Evolutionary conservation across 495 filamentous ascomycete genomes (phyloP).

Genomic region (Aspergillus saccharolyticus): DNA sequence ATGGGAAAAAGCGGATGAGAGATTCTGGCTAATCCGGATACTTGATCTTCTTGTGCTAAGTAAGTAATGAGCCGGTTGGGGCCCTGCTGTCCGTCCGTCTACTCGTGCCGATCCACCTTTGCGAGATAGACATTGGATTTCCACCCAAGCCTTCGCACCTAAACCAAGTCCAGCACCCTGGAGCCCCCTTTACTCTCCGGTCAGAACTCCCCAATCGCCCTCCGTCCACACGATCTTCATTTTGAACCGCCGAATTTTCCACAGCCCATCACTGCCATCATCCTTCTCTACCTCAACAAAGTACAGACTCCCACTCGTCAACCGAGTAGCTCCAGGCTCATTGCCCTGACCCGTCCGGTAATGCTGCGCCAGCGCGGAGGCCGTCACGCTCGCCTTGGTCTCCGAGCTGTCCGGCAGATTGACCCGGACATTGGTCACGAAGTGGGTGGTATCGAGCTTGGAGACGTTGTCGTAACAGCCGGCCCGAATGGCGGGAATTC

Average conservation of each 20-base stretch:
- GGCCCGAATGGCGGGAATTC: conserved; percentile 16
- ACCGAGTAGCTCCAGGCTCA: conserved; percentile 6
- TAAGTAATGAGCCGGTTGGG: no score
- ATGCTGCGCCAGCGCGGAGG: conserved; percentile 26
- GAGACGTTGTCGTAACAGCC: conserved; percentile 15
- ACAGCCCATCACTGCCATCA: conserved; percentile 19
- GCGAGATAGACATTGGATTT: no score
- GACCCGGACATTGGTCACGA: conserved; percentile 27
- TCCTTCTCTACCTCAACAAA: conserved; percentile 23
- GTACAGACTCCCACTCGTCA: conserved; percentile 21
- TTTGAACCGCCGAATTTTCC: conserved; percentile 24
- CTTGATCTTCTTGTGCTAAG: no score
- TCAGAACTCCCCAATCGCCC: conserved; percentile 18
- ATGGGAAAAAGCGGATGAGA: no score
- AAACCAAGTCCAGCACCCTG: no score
- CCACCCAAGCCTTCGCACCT: no score
- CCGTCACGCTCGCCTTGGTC: conserved; percentile 17
- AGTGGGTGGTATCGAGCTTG: conserved; percentile 31
- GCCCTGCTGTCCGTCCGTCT: no score
- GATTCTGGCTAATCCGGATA: no score
- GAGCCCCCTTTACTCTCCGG: background rate
- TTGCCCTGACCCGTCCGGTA: conserved; percentile 19
- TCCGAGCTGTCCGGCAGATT: conserved; percentile 18
- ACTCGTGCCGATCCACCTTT: no score
- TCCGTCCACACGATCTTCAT: conserved; percentile 24